phyloP scores from a whole-genome alignment of 2,329 filamentous ascomycete species.

The Monilinia fructigena region DNA sequence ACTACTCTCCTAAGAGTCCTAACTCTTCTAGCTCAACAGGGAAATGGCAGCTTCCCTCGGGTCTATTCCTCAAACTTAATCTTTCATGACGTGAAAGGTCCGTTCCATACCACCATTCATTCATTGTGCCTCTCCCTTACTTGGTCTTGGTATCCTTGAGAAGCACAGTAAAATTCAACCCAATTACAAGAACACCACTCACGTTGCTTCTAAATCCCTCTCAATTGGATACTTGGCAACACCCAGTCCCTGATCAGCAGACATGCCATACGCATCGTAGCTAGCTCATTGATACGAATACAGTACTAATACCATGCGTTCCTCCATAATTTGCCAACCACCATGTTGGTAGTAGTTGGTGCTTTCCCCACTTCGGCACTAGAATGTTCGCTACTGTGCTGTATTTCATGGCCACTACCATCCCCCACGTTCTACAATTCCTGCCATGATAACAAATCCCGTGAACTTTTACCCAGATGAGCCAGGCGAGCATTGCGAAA shows the following conservation, averaged over 20 bases:
- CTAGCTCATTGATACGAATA: not conserved
- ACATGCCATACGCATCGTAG: not conserved
- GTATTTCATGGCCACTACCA: conserved; percentile 18
- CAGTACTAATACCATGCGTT: not conserved
- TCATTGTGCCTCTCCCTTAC: no score
- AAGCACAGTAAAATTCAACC: not conserved
- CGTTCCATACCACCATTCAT: not conserved
- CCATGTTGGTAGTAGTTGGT: not conserved
- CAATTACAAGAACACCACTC: not conserved
- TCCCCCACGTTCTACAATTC: conserved; percentile 18
- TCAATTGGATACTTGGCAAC: conserved; percentile 11
- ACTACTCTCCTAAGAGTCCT: not conserved
- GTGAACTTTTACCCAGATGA: conserved; percentile 16
- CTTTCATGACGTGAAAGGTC: not conserved
- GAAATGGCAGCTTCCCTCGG: conserved; percentile 11
- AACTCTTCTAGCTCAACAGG: not conserved
- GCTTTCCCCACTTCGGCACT: not conserved
- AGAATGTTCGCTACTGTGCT: not conserved
- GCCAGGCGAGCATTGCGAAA: conserved; percentile 10
- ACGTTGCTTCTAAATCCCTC: conserved; percentile 6
- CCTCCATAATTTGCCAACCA: not conserved
- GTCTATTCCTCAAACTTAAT: not conserved
- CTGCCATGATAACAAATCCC: conserved; percentile 2
- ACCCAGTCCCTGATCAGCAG: not conserved
- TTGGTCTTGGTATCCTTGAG: not conserved